Percentiles rank a stretch among this genome's conserved stretches.
Evolutionary conservation across 352 stramenopile species (phyloP).

Genomic region (Blastocystis sp.): DNA sequence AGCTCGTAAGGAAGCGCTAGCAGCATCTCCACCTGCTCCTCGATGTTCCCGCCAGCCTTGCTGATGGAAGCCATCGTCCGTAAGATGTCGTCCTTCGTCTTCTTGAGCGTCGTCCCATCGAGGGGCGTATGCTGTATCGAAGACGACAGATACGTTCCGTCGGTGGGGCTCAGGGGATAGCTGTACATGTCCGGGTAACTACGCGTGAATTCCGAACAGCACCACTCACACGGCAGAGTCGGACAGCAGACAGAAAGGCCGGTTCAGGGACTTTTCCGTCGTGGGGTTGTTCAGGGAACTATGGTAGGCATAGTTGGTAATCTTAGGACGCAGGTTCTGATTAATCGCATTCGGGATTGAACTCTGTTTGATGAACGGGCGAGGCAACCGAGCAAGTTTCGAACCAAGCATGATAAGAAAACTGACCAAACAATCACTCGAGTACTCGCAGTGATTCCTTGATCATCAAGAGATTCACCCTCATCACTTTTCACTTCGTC

Average conservation of each 20-base stretch:
- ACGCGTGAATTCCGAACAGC: not conserved
- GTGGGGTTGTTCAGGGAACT: constrained; percentile 23
- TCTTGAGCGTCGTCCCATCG: constrained; percentile 16
- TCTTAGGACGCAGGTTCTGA: constrained; percentile 64
- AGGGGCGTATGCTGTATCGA: constrained; percentile 4
- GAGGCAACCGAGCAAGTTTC: constrained; percentile 58
- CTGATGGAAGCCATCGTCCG: constrained; percentile 41
- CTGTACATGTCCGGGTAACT: constrained; percentile 50
- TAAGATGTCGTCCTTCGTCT: constrained; percentile 65
- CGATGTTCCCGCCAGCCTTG: constrained; percentile 52
- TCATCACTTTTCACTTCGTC: not conserved
- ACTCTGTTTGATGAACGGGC: constrained; percentile 35
- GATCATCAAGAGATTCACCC: not conserved
- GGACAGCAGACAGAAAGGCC: constrained; percentile 34
- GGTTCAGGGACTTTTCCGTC: constrained; percentile 28
- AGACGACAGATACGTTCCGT: not conserved
- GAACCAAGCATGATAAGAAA: constrained; percentile 57
- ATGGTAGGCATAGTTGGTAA: constrained; percentile 39
- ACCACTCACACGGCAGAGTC: constrained; percentile 51
- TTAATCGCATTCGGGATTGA: constrained; percentile 34
- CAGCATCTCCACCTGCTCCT: constrained; percentile 39
- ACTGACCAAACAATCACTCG: not conserved
- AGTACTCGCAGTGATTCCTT: not conserved
- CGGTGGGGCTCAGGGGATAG: not conserved
- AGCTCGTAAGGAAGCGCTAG: constrained; percentile 63